These are phyloP conservation scores for Sideroxylon spinosum DNA, from an alignment of 179 eudicot species.

Conservation along the genomic window DNA sequence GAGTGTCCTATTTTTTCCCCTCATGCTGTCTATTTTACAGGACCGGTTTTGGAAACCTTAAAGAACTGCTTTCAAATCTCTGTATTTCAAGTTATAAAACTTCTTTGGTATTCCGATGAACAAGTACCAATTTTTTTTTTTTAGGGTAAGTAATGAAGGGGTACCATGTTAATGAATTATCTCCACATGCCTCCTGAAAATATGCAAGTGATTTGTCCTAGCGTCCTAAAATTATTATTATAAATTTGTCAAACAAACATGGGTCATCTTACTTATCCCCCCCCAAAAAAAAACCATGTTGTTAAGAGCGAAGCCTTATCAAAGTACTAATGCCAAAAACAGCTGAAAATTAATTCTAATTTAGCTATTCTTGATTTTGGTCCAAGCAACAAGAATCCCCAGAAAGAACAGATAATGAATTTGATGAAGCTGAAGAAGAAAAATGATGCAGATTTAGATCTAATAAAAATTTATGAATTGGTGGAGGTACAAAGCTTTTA, in stretches of 20 bases:
- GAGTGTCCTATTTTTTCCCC: slow-evolving; percentile 27
- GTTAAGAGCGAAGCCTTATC: background rate
- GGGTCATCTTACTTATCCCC: no score
- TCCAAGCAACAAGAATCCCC: no score
- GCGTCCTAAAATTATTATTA: background rate
- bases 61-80: background rate
- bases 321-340: background rate
- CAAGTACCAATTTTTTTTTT: no score
- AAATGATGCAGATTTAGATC: background rate
- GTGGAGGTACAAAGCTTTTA: slow-evolving; percentile 71
- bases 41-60: background rate
- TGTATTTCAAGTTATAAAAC: no score
- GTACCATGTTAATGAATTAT: no score
- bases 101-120: no score
- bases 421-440: background rate
- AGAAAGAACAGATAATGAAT: no score
- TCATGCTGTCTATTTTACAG: background rate
- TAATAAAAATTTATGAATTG: slow-evolving; percentile 10
- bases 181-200: no score
- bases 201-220: no score
- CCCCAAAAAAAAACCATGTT: background rate
- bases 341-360: background rate
- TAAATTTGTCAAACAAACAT: background rate
- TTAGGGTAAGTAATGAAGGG: no score
- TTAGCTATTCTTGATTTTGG: background rate